A percentile compares a stretch with the other conserved stretches of the same genome.
Evolutionary conservation across 139 green algal genomes (phyloP).

Genomic region (Haematococcus lacustris): DNA sequence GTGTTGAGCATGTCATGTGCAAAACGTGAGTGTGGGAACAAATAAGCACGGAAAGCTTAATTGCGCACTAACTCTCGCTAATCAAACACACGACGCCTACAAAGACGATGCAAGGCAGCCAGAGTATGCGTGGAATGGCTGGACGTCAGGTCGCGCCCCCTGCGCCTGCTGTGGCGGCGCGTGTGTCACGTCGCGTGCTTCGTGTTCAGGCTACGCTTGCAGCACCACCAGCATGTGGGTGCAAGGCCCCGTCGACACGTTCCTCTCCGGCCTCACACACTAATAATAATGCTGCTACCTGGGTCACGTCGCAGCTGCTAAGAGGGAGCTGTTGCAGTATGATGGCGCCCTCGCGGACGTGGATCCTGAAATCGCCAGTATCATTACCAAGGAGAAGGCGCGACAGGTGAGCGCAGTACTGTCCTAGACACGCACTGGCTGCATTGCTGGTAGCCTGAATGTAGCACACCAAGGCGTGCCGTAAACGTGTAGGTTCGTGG

Average conservation of each 20-base stretch:
- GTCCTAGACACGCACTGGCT: not conserved
- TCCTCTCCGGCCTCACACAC: not conserved
- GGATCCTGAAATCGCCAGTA: slow-evolving; percentile 68
- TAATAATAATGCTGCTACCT: not conserved
- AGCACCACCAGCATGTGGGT: not conserved
- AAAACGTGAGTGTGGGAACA: too few relatives aligned
- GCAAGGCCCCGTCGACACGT: slow-evolving; percentile 29
- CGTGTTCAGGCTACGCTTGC: not conserved
- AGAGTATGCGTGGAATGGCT: too few relatives aligned
- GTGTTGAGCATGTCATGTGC: too few relatives aligned
- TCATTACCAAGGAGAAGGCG: slow-evolving; percentile 79
- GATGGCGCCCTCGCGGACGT: slow-evolving; percentile 59
- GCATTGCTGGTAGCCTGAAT: not conserved
- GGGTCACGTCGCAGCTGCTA: not conserved
- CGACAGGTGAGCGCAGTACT: slow-evolving; percentile 54
- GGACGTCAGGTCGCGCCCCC: too few relatives aligned
- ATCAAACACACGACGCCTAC: too few relatives aligned
- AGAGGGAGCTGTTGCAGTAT: slow-evolving; percentile 44
- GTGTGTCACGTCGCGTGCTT: not conserved
- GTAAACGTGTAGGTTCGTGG: slow-evolving; percentile 55
- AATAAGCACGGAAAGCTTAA: too few relatives aligned
- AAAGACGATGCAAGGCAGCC: too few relatives aligned
- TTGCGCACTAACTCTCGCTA: too few relatives aligned
- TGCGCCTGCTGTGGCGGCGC: too few relatives aligned
- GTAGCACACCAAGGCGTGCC: not conserved